A percentile compares a stretch with the other conserved stretches of the same genome.
Evolutionary conservation across 164 flowering plant genomes (phyloP).

Genomic region (Macadamia integrifolia): DNA sequence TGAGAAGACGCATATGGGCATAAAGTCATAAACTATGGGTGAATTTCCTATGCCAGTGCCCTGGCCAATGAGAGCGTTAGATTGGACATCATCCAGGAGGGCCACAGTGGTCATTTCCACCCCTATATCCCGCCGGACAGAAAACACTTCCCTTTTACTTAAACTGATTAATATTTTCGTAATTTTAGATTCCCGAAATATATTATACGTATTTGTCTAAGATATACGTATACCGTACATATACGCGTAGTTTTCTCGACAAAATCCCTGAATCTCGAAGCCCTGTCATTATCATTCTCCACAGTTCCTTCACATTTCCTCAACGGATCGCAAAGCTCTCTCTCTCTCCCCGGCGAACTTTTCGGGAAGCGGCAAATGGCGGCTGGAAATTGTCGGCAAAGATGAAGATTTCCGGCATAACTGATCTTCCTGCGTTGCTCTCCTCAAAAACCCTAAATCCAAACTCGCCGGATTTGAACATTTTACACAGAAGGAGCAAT

Average conservation of each 20-base stretch:
- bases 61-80: too few relatives aligned
- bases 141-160: too few relatives aligned
- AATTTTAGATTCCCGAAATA: too few relatives aligned
- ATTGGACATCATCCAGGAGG: too few relatives aligned
- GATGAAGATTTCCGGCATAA: slow-evolving; percentile 45
- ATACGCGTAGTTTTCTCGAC: background rate
- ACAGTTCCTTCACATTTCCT: background rate
- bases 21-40: too few relatives aligned
- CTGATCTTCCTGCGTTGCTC: slow-evolving; percentile 12
- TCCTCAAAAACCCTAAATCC: slow-evolving; percentile 20
- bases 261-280: background rate
- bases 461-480: slow-evolving; percentile 29
- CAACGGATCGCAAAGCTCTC: background rate
- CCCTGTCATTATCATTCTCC: background rate
- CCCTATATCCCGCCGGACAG: too few relatives aligned
- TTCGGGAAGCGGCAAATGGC: slow-evolving; percentile 10
- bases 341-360: background rate
- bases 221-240: background rate
- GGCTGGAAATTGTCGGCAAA: slow-evolving; percentile 24
- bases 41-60: too few relatives aligned
- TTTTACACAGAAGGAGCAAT: slow-evolving; percentile 11
- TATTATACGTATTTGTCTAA: too few relatives aligned
- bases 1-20: too few relatives aligned
- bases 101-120: too few relatives aligned
- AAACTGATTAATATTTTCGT: too few relatives aligned